Conservation (phyloP, 805 yeast genomes). For the Pichia nanzhaoensis region DNA sequence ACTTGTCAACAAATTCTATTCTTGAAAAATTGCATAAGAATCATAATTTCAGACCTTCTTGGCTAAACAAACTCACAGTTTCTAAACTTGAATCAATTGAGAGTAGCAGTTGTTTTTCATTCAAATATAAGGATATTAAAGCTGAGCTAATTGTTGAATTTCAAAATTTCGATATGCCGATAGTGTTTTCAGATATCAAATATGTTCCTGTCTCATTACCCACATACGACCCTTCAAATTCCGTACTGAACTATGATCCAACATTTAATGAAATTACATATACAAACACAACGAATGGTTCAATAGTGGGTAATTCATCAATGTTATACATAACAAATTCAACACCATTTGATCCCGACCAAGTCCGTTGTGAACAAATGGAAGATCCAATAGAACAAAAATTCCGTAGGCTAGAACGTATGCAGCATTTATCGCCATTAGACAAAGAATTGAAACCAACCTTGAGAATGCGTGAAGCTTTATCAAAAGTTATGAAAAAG, state of each 20-base stretch:
- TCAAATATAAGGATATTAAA: constrained; percentile 8
- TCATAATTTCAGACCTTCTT: constrained; percentile 33
- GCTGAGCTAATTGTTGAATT: constrained; percentile 38
- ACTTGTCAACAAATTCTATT: not conserved
- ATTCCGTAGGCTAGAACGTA: constrained; percentile 76
- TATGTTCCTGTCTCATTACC: constrained; percentile 31
- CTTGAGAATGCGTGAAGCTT: constrained; percentile 69
- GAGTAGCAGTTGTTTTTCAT: constrained; percentile 11
- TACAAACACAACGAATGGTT: constrained; percentile 16
- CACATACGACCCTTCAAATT: constrained; percentile 19
- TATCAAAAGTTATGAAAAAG: constrained; percentile 59
- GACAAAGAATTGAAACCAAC: constrained; percentile 88
- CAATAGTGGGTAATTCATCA: not conserved
- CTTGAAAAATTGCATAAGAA: constrained; percentile 14
- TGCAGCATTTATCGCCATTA: constrained; percentile 65
- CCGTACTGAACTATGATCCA: constrained; percentile 16
- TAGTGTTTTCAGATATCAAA: constrained; percentile 57
- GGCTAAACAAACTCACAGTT: constrained; percentile 65
- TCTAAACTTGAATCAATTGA: constrained; percentile 39
- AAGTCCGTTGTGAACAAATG: constrained; percentile 32
- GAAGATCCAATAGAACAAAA: constrained; percentile 86
- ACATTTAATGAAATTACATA: constrained; percentile 23
- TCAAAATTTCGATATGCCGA: constrained; percentile 63
- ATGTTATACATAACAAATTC: constrained; percentile 8
- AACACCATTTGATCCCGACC: constrained; percentile 64